phyloP scores from a whole-genome alignment of 1,284 basidiomycete genomes.

The Uromyces viciae-fabae region DNA sequence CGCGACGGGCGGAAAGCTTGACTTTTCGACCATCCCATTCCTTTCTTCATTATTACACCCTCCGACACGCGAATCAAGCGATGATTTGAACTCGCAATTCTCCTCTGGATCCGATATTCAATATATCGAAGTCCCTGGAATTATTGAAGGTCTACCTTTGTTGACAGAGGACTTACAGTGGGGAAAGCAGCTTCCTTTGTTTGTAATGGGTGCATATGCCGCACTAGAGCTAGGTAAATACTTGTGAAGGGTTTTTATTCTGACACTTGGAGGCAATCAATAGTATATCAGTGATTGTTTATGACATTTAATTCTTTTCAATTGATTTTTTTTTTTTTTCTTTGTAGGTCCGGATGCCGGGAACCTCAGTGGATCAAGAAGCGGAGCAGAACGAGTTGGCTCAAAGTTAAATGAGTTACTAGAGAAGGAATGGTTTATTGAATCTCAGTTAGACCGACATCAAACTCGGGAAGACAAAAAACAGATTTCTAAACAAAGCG shows the following conservation, averaged over 20 bases:
- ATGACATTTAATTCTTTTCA: no score
- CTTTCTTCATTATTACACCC: constrained; percentile 16
- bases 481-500: background rate
- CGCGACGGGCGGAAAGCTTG: constrained; percentile 38
- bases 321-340: background rate
- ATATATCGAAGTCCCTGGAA: background rate
- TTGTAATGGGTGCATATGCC: constrained; percentile 43
- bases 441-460: background rate
- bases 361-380: constrained; percentile 33
- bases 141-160: constrained; percentile 34
- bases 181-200: constrained; percentile 36
- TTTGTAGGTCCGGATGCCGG: constrained; percentile 40
- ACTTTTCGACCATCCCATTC: constrained; percentile 36
- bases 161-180: constrained; percentile 38
- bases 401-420: constrained; percentile 43
- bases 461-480: background rate
- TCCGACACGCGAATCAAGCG: background rate
- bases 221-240: constrained; percentile 35
- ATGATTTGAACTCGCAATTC: background rate
- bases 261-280: no score
- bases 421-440: constrained; percentile 27
- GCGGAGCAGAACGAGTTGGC: constrained; percentile 30
- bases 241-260: background rate
- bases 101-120: background rate
- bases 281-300: no score